Conservation (phyloP, 805 yeast genomes). For the Saccharomycopsis schoenii region DNA sequence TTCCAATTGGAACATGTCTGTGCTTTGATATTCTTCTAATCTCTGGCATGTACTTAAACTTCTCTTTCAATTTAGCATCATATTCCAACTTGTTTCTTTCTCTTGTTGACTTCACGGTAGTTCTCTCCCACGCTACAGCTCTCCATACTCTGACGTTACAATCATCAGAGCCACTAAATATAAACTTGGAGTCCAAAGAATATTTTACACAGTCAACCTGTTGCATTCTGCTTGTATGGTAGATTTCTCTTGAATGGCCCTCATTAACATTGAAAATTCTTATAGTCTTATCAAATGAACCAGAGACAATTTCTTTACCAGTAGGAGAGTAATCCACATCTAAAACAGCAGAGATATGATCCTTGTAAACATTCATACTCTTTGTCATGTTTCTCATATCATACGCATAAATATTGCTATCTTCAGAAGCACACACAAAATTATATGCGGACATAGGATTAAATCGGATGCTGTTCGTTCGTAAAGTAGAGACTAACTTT, state of each 20-base stretch:
- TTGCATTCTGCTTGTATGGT: constrained; percentile 98
- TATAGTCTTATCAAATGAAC: constrained; percentile 89
- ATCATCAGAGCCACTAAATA: constrained; percentile 89
- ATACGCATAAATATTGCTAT: constrained; percentile 88
- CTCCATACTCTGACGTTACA: constrained; percentile 95
- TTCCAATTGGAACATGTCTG: constrained; percentile 79
- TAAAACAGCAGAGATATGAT: constrained; percentile 92
- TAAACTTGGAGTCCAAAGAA: constrained; percentile 83
- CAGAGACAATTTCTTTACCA: constrained; percentile 92
- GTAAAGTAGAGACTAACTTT: constrained; percentile 70
- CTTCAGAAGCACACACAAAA: constrained; percentile 88
- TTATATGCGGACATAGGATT: constrained; percentile 96
- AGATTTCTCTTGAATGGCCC: constrained; percentile 91
- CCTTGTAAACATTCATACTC: constrained; percentile 79
- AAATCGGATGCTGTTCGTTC: constrained; percentile 86
- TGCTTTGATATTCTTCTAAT: constrained; percentile 82
- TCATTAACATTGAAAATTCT: constrained; percentile 65
- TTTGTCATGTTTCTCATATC: constrained; percentile 89
- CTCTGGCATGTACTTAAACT: constrained; percentile 95
- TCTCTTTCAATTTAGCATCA: constrained; percentile 82
- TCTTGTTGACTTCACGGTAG: constrained; percentile 69
- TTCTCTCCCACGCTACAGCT: constrained; percentile 72
- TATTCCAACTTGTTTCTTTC: constrained; percentile 81
- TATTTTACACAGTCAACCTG: constrained; percentile 75
- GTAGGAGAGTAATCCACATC: constrained; percentile 94